phyloP scores from a whole-genome alignment of 805 yeast genomes.

The Candida glaebosa region DNA sequence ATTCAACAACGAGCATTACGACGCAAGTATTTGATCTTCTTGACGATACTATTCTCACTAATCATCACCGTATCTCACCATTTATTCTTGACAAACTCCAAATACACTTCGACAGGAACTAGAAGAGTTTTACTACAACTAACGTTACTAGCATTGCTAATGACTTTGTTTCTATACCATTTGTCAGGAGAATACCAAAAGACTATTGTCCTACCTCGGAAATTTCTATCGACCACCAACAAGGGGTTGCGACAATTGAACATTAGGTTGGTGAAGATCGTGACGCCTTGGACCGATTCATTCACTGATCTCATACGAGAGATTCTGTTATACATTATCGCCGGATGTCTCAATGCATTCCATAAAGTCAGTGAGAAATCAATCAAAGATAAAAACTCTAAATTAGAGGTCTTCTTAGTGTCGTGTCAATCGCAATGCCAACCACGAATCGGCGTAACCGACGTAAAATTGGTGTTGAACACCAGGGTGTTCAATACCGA shows the following conservation, averaged over 20 bases:
- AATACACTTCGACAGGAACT: conserved; percentile 23
- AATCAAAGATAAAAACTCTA: conserved; percentile 26
- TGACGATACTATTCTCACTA: conserved; percentile 36
- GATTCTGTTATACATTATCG: conserved; percentile 27
- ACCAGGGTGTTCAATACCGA: conserved; percentile 81
- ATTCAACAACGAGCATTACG: conserved; percentile 66
- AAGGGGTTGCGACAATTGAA: conserved; percentile 86
- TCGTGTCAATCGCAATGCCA: conserved; percentile 45
- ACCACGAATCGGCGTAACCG: conserved; percentile 65
- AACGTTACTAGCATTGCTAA: conserved; percentile 53
- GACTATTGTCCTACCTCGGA: conserved; percentile 77
- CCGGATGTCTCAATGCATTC: conserved; percentile 24
- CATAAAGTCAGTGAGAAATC: conserved; percentile 35
- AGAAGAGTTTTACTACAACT: conserved; percentile 46
- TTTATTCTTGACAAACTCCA: conserved; percentile 25
- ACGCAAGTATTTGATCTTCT: conserved; percentile 56
- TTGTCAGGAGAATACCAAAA: conserved; percentile 86
- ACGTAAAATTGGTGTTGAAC: conserved; percentile 75
- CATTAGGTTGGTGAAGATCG: conserved; percentile 66
- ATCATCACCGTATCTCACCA: conserved; percentile 39
- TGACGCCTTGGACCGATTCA: conserved; percentile 29
- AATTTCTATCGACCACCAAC: conserved; percentile 77
- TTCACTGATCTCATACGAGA: conserved; percentile 36
- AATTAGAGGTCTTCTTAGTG: conserved; percentile 36
- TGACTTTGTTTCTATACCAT: conserved; percentile 74